phyloP scores from a whole-genome alignment of 164 flowering plant genomes.

The Protea cynaroides region DNA sequence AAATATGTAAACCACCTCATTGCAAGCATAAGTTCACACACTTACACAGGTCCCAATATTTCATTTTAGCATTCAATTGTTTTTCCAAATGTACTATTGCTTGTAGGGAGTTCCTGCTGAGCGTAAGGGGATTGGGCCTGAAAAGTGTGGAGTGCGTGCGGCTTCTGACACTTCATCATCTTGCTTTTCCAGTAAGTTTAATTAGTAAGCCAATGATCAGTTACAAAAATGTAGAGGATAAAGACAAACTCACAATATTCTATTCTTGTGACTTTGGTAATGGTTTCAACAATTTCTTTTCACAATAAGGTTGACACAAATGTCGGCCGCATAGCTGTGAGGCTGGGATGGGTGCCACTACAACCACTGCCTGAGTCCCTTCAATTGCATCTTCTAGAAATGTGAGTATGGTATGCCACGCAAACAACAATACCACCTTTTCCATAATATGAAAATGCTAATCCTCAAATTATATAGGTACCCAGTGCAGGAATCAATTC shows the following conservation, averaged over 20 bases:
- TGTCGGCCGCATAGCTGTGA: constrained; percentile 79
- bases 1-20: neutral
- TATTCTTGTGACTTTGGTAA: neutral
- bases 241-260: neutral
- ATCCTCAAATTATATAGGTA: constrained; percentile 35
- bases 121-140: constrained; percentile 82
- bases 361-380: constrained; percentile 69
- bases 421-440: neutral
- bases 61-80: neutral
- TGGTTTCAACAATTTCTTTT: neutral
- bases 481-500: constrained; percentile 64
- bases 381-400: constrained; percentile 66
- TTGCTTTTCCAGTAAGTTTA: constrained; percentile 91
- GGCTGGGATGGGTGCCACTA: constrained; percentile 94
- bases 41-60: neutral
- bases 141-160: constrained; percentile 98
- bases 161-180: constrained; percentile 89
- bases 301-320: constrained; percentile 73
- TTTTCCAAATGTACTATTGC: neutral
- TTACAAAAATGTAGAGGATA: neutral
- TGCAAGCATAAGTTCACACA: neutral
- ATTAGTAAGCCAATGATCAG: neutral
- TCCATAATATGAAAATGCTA: constrained; percentile 7
- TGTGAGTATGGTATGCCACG: constrained; percentile 35
- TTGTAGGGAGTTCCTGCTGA: constrained; percentile 77